Evolutionary conservation across 2,329 filamentous ascomycete genomes (phyloP), one percentile per base, ranked within the genome.

Genomic region (Penicillium aurantiogriseum): DNA sequence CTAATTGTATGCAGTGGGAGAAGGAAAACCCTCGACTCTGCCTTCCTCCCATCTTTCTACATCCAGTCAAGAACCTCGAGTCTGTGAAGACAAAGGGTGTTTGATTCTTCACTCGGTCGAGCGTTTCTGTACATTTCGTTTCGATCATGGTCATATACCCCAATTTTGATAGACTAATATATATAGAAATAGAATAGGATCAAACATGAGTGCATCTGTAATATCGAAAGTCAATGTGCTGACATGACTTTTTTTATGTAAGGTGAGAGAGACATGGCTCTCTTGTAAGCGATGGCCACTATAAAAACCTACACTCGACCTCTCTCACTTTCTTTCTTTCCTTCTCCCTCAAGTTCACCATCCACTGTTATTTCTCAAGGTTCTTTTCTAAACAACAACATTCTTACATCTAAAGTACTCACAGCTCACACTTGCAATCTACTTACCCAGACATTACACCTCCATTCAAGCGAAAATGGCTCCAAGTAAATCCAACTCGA

Each of bases 21-120:
- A 52, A 49, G 3, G 3, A 42, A 17, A 50, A 53, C n/a, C 17
- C 33, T 19, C 56, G 36, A 23, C 45, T 59, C 9, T 59, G 59
- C 13, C 35, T 61, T 7, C 53, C 53, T 31, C 59, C 56, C 17
- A 56, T 61, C 13, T 56, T 59, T 23, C 15, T 59, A 10, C 56
- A 60, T 46, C 58, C 58, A 8, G 51, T 60, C 9, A 60, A 60
- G 21, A 49, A 58, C 7, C 21, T 49, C 2, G 40, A 48, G 17
- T 23, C 36, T 3, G 36, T 56, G 6, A 51, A 56, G 40, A 17
- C 23, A 7, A 43, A 51, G 1, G 5, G 7, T 1, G 13, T 2
- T 47, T 53, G 25, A 40, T 33, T 40, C 3, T 11, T 17, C 10
- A 11, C 19, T 17, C 11, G 4, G 19, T 38, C 9, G n/a, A 7